Conservation (phyloP, 78 protist genomes). For the Protostelium mycophagum region DNA sequence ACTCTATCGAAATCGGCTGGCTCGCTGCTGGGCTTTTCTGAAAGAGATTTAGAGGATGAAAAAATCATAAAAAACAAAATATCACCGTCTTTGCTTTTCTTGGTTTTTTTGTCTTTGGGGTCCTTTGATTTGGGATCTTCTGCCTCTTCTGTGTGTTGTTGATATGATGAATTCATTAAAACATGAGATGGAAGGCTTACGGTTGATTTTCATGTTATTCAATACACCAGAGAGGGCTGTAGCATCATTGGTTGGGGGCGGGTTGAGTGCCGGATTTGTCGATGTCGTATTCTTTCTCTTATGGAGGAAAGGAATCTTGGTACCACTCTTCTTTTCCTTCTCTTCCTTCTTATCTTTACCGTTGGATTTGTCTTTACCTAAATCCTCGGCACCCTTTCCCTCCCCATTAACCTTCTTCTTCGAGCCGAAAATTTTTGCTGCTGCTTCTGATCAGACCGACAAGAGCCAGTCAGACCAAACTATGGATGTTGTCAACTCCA, state of each 20-base stretch:
- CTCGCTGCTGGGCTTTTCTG: not conserved
- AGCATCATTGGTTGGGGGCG: not conserved
- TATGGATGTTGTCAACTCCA: too few species aligned
- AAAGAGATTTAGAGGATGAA: not conserved
- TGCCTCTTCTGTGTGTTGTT: too few species aligned
- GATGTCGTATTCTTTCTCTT: not conserved
- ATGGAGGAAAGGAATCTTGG: not conserved
- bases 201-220: not conserved
- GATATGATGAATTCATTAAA: not conserved
- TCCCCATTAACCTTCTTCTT: not conserved
- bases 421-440: not conserved
- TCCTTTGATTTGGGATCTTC: not conserved
- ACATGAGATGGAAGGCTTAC: not conserved
- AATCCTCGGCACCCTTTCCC: not conserved
- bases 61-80: conserved; percentile 1
- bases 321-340: not conserved
- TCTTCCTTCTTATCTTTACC: not conserved
- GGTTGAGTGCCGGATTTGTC: not conserved
- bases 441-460: too few species aligned
- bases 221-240: not conserved
- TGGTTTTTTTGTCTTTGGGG: not conserved
- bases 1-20: conserved; percentile 44
- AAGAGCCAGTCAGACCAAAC: too few species aligned
- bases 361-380: too few species aligned
- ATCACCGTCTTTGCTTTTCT: not conserved